Percentiles rank a stretch among this genome's conserved stretches.
Conservation (phyloP, 2,329 filamentous ascomycete species). For the Sphaerulina musiva region DNA sequence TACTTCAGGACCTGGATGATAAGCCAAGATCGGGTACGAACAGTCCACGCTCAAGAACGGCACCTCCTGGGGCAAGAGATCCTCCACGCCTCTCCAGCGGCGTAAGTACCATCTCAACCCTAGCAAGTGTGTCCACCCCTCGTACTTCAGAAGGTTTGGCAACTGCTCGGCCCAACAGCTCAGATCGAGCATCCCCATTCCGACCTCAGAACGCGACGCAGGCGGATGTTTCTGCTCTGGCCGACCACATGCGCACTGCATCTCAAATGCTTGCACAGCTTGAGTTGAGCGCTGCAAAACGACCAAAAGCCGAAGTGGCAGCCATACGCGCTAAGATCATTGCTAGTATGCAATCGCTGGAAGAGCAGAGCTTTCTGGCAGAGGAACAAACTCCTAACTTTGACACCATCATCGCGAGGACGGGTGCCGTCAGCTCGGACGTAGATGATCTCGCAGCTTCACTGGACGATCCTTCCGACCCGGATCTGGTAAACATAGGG, state of each 20-base stretch:
- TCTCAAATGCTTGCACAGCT: slow-evolving; percentile 82
- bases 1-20: slow-evolving; percentile 54
- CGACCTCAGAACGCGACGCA: slow-evolving; percentile 56
- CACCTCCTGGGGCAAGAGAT: slow-evolving; percentile 22
- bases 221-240: slow-evolving; percentile 73
- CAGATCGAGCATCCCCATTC: slow-evolving; percentile 55
- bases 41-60: slow-evolving; percentile 19
- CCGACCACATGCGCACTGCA: slow-evolving; percentile 80
- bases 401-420: slow-evolving; percentile 73
- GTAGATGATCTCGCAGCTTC: slow-evolving; percentile 44
- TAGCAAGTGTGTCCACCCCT: slow-evolving; percentile 58
- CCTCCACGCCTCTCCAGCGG: slow-evolving; percentile 56
- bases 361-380: slow-evolving; percentile 75
- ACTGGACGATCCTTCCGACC: slow-evolving; percentile 31
- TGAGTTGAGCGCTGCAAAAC: slow-evolving; percentile 71
- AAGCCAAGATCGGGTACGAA: slow-evolving; percentile 38
- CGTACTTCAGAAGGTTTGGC: slow-evolving; percentile 56
- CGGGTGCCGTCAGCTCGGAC: slow-evolving; percentile 49
- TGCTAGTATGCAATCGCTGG: slow-evolving; percentile 79
- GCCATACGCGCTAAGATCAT: slow-evolving; percentile 82
- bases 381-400: slow-evolving; percentile 72
- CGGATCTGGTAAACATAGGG: slow-evolving; percentile 52
- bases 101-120: slow-evolving; percentile 53
- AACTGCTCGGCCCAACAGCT: slow-evolving; percentile 58
- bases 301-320: slow-evolving; percentile 72